Percentiles rank a stretch among this genome's conserved stretches.
Evolutionary conservation across 2,329 filamentous ascomycete species (phyloP).

Genomic region (Trichoderma afroharzianum): DNA sequence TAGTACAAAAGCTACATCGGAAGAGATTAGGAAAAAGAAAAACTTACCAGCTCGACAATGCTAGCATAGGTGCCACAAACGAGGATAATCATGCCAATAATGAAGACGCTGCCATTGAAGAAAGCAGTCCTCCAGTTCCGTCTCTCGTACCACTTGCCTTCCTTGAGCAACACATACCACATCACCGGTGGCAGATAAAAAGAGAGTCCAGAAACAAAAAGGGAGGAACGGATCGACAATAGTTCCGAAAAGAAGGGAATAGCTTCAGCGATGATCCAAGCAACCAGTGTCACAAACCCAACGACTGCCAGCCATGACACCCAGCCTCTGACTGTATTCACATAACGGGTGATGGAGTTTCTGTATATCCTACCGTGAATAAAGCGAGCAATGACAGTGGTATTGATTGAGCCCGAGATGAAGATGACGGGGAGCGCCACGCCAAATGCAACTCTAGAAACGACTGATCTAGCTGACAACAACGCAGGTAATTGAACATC

Average conservation of each 20-base stretch:
- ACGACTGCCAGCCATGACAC: constrained; percentile 57
- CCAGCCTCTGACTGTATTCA: constrained; percentile 49
- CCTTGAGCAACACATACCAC: constrained; percentile 37
- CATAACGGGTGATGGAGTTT: constrained; percentile 41
- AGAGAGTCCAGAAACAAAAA: constrained; percentile 42
- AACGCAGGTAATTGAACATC: constrained; percentile 64
- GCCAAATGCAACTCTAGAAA: constrained; percentile 67
- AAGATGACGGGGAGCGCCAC: constrained; percentile 69
- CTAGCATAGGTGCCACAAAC: constrained; percentile 28
- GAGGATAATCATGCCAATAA: constrained; percentile 26
- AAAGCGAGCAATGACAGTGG: constrained; percentile 44
- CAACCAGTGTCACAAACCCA: constrained; percentile 54
- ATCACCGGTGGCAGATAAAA: constrained; percentile 39
- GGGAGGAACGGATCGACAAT: constrained; percentile 49
- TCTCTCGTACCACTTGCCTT: constrained; percentile 26
- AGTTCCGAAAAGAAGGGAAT: constrained; percentile 70
- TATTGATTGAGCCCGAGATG: constrained; percentile 69
- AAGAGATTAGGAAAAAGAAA: not conserved
- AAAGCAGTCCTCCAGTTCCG: constrained; percentile 25
- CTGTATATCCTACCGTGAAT: constrained; percentile 44
- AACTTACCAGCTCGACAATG: constrained; percentile 27
- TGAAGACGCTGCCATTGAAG: constrained; percentile 25
- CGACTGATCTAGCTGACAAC: constrained; percentile 54
- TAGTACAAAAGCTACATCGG: not conserved
- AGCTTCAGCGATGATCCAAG: constrained; percentile 67